Evolutionary conservation across 228 moss, liverwort and hornwort species (phyloP).

Genomic region (Sphagnum magellanicum): DNA sequence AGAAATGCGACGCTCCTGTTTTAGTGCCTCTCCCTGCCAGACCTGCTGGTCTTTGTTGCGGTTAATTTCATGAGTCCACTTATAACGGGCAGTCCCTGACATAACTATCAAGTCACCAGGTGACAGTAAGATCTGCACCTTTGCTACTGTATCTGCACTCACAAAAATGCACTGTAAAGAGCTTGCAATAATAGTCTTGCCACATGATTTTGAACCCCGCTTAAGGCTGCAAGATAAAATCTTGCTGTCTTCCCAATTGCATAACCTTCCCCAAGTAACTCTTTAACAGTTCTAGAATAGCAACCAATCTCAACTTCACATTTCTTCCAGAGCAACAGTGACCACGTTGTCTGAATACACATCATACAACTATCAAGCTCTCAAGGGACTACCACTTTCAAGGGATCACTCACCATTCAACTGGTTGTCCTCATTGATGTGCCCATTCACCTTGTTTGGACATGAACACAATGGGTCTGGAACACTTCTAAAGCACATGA

Average conservation of each 20-base stretch:
- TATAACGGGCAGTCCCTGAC: slow-evolving; percentile 55
- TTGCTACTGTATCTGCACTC: neutral
- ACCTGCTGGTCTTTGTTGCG: slow-evolving; percentile 51
- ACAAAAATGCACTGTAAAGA: no score
- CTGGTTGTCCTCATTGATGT: neutral
- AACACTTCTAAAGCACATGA: slow-evolving; percentile 64
- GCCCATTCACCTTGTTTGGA: slow-evolving; percentile 1
- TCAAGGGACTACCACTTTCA: neutral
- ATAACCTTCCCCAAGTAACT: no score
- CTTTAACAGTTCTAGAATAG: no score
- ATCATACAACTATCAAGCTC: neutral
- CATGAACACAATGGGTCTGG: neutral
- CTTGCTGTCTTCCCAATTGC: no score
- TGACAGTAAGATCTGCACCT: slow-evolving; percentile 51
- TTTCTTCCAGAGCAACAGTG: no score
- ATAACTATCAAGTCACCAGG: slow-evolving; percentile 71
- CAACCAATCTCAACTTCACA: no score
- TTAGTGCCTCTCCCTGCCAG: slow-evolving; percentile 52
- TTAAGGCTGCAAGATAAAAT: no score
- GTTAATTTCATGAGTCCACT: slow-evolving; percentile 85
- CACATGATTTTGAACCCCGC: no score
- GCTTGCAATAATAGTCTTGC: no score
- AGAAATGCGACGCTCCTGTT: slow-evolving; percentile 55
- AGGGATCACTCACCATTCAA: neutral
- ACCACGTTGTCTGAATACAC: no score